Base-by-base conservation (phyloP, 148 eudicot genomes). In the Nyssa sinensis region DNA sequence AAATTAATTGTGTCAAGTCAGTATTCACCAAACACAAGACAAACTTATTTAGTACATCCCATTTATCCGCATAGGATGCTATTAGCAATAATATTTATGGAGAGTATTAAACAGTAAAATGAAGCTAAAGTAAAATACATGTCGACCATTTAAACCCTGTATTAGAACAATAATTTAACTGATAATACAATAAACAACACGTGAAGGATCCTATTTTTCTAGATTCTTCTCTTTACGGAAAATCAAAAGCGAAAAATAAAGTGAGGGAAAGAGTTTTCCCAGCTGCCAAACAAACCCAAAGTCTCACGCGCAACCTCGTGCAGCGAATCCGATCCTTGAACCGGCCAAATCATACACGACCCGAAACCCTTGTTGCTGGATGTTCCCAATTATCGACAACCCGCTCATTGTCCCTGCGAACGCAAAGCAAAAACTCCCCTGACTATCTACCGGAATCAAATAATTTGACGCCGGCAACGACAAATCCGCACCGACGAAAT, bases 331-430 rank as follows among this genome's bases (percentile, higher is more conserved):
- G 84, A 96, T 87, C 87, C 94, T 87, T 0, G 80, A 66, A 16
- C 80, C 84, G 5, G 85, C 93, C 78, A 85, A 55, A 69, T 96
- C 99, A 59, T 89, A 96, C 14, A 82, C 86, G 21, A 96, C 94
- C 85, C 99, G 88, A 41, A 93, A 87, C 4, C 99, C 93, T 78
- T 96, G 97, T 61, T 96, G 99, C 77, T 96, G 99, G 24, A 96
- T 96, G 44, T 96, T 96, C 55, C 99, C 99, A 2, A 96, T 91
- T 0, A 96, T 96, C 3, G 97, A 91, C 79, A 96, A 80, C 81
- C 98, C 98, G 77, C 87, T 81, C 78, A 67, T 83, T 0, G 99
- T 89, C 0, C 92, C 90, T 51, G 99, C 99, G 49, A 96, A 96
- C 0, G 98, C 99, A 58, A 96, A 93, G 84, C 99, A 96, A 57